These are phyloP conservation scores for Beta lomatogona DNA, from an alignment of 179 eudicot genomes.

Conservation along the genomic window DNA sequence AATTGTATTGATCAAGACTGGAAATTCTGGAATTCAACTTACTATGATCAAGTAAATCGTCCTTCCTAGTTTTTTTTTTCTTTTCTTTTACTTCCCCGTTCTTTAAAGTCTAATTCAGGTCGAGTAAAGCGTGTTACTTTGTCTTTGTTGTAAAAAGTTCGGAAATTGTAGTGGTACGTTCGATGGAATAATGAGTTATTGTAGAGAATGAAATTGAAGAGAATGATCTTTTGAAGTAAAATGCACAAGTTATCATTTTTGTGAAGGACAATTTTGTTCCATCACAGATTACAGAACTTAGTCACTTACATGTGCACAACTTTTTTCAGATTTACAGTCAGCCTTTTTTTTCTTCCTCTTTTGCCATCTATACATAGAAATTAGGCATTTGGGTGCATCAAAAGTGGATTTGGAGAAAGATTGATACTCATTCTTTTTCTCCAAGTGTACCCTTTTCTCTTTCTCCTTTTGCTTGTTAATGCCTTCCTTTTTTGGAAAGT, in stretches of 20 bases:
- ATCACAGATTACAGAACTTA: neutral
- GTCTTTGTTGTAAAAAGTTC: neutral
- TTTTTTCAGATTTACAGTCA: conserved; percentile 15
- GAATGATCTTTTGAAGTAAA: neutral
- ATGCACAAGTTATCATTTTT: conserved; percentile 22
- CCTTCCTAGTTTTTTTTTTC: neutral
- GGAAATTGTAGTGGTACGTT: too few species aligned
- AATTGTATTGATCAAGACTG: conserved; percentile 51
- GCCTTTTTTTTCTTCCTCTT: neutral
- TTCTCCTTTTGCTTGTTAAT: neutral
- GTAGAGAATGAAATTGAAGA: too few species aligned
- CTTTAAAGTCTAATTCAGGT: too few species aligned
- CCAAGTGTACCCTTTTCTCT: neutral
- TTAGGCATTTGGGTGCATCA: conserved; percentile 8
- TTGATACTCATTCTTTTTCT: neutral
- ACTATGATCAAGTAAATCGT: conserved; percentile 31
- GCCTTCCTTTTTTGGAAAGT: conserved; percentile 1
- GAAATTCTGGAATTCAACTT: conserved; percentile 48
- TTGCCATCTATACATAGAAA: neutral
- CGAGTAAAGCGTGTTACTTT: neutral
- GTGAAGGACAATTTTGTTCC: conserved; percentile 12
- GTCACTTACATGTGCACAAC: conserved; percentile 12
- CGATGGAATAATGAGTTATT: too few species aligned
- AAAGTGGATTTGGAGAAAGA: conserved; percentile 9
- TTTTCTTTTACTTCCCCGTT: neutral